Evolutionary conservation across 2,329 filamentous ascomycete species (phyloP).

Genomic region (Scedosporium apiospermum): DNA sequence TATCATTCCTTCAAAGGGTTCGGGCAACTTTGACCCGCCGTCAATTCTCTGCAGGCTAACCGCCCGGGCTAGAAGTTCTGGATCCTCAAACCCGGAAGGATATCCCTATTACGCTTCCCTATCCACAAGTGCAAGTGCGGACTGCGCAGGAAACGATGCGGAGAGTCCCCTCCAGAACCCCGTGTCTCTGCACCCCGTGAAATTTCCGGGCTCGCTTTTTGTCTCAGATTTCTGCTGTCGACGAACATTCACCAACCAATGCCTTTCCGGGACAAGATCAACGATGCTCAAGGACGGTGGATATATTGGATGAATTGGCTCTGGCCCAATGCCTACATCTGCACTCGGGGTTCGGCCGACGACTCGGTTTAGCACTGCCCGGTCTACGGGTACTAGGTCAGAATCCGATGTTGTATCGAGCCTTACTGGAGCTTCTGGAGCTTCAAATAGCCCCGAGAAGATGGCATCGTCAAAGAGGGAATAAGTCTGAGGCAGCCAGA

Average conservation of each 20-base stretch:
- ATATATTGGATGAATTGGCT: not conserved
- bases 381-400: too few species aligned
- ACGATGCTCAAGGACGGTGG: not conserved
- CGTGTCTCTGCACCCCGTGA: not conserved
- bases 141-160: not conserved
- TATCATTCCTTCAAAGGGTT: too few species aligned
- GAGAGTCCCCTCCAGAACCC: not conserved
- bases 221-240: not conserved
- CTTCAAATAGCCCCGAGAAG: too few species aligned
- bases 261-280: not conserved
- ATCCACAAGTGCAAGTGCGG: not conserved
- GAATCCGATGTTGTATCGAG: too few species aligned
- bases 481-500: too few species aligned
- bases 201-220: not conserved
- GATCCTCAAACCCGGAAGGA: not conserved
- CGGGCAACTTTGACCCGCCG: too few species aligned
- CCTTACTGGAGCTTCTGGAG: too few species aligned
- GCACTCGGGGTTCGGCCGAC: too few species aligned
- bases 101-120: not conserved
- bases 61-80: not conserved
- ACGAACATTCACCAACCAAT: not conserved
- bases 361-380: too few species aligned
- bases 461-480: too few species aligned
- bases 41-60: too few species aligned
- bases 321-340: not conserved